Evolutionary conservation across 2,329 filamentous ascomycete species (phyloP).

Genomic region (Pseudogymnoascus sp.): DNA sequence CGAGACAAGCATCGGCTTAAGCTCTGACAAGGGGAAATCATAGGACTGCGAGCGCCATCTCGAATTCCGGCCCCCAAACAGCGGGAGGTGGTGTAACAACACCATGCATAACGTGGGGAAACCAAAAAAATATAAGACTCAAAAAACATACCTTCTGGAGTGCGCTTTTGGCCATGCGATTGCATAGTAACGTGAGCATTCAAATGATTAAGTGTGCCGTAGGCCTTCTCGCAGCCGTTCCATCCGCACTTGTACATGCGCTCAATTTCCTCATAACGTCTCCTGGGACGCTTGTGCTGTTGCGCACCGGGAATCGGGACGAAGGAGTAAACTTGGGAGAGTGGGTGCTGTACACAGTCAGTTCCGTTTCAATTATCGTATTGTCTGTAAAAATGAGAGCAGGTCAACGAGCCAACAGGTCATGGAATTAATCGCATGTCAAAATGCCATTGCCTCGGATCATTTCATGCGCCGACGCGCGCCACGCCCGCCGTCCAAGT

Average conservation of each 20-base stretch:
- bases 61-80: neutral
- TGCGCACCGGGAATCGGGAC: constrained; percentile 95
- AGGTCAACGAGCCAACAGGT: constrained; percentile 4
- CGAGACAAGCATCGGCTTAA: constrained; percentile 7
- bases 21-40: constrained; percentile 7
- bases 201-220: constrained; percentile 92
- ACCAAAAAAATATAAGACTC: constrained; percentile 1
- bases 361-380: constrained; percentile 15
- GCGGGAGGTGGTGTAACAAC: neutral
- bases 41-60: neutral
- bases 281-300: constrained; percentile 89
- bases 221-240: constrained; percentile 98
- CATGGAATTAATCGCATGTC: neutral
- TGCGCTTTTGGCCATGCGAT: constrained; percentile 87
- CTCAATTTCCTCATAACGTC: constrained; percentile 96
- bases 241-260: constrained; percentile 99
- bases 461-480: neutral
- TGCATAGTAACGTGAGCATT: constrained; percentile 99
- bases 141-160: constrained; percentile 86
- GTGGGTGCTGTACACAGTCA: constrained; percentile 34
- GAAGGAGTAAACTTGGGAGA: constrained; percentile 89
- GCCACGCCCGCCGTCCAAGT: neutral
- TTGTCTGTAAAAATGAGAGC: constrained; percentile 12
- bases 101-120: neutral
- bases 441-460: constrained; percentile 4